phyloP scores from a whole-genome alignment of 768 basidiomycete genomes.

The Hydnomerulius pinastri region DNA sequence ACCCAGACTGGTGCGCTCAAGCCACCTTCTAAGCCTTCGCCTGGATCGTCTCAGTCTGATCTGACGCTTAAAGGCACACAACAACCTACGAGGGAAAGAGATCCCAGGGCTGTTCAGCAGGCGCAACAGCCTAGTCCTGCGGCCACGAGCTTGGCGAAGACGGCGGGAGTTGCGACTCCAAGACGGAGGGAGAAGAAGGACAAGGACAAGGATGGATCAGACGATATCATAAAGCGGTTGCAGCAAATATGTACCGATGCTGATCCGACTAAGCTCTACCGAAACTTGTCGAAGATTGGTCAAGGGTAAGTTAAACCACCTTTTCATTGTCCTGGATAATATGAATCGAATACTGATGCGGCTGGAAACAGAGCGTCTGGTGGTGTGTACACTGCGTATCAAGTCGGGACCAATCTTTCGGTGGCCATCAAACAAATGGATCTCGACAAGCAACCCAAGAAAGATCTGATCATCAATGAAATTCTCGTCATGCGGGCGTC shows the following conservation, averaged over 20 bases:
- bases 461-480: constrained; percentile 99
- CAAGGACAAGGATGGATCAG: constrained; percentile 73
- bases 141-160: constrained; percentile 64
- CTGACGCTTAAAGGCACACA: constrained; percentile 47
- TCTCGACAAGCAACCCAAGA: constrained; percentile 98
- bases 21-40: constrained; percentile 48
- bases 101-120: constrained; percentile 35
- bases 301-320: constrained; percentile 72
- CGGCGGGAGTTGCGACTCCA: constrained; percentile 74
- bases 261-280: constrained; percentile 92
- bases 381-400: constrained; percentile 97
- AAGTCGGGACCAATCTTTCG: constrained; percentile 89
- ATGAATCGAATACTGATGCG: constrained; percentile 5
- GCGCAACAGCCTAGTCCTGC: constrained; percentile 61
- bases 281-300: constrained; percentile 94
- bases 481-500: constrained; percentile 98
- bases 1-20: constrained; percentile 34
- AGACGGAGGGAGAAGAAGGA: constrained; percentile 86
- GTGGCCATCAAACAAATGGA: constrained; percentile 99
- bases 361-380: constrained; percentile 77
- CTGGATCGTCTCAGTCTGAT: constrained; percentile 62
- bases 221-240: constrained; percentile 88
- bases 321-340: constrained; percentile 8
- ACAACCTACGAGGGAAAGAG: constrained; percentile 36
- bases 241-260: constrained; percentile 97